Percentiles rank a stretch among this genome's conserved stretches.
Evolutionary conservation across 2,329 filamentous ascomycete genomes (phyloP).

Genomic region (Gyromitra esculenta): DNA sequence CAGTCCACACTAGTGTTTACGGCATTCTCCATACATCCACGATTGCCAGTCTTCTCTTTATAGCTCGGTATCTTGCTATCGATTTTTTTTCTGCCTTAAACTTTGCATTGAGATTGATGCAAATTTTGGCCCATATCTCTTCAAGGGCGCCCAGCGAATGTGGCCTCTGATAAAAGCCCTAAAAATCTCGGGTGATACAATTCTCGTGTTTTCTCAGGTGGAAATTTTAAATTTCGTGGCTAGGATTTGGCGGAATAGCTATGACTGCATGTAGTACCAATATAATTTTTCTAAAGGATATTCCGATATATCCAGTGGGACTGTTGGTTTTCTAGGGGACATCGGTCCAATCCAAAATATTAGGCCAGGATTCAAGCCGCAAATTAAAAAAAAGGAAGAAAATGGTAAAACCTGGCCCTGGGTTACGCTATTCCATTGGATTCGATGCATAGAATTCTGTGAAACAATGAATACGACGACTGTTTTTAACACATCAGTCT

Average conservation of each 20-base stretch:
- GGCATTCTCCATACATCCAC: too few species aligned
- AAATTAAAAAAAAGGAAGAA: not conserved
- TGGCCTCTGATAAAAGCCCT: too few species aligned
- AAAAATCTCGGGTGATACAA: too few species aligned
- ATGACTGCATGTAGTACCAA: not conserved
- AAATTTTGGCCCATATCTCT: too few species aligned
- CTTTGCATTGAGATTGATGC: too few species aligned
- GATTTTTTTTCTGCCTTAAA: too few species aligned
- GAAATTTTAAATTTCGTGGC: not conserved
- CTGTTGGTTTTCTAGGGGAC: not conserved
- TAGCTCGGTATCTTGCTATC: too few species aligned
- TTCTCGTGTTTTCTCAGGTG: too few species aligned
- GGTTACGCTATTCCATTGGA: not conserved
- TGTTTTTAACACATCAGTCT: not conserved
- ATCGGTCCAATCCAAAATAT: not conserved
- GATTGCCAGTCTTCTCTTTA: too few species aligned
- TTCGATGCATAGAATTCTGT: not conserved
- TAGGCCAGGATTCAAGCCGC: not conserved
- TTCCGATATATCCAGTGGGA: not conserved
- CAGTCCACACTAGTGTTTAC: too few species aligned
- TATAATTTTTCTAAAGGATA: not conserved
- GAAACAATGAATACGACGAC: slow-evolving; percentile 19
- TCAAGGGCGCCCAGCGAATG: too few species aligned
- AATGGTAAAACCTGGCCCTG: not conserved
- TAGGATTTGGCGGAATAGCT: not conserved